Evolutionary conservation across 305 asterid genomes (phyloP), one percentile per base, ranked within the genome.

Genomic region (Fraxinus albicans): DNA sequence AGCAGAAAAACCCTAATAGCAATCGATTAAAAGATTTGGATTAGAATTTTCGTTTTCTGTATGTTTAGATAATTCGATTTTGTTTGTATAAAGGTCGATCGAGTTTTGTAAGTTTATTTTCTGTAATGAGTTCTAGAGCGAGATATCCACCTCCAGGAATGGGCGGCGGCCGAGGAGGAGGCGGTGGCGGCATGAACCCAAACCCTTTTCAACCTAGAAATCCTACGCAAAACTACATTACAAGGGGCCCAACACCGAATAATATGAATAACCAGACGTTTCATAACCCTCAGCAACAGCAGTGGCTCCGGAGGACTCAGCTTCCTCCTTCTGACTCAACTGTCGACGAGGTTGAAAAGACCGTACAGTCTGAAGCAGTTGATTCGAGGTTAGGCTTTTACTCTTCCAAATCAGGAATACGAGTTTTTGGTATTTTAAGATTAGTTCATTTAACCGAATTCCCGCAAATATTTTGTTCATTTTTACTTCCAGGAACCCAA

Each of bases 141-240:
- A 91, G 98, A 77, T 94, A 92, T 87, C 99, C 97, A 65, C 95
- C 97, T 73, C 99, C 98, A 35, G 99, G 98, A 12, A 91, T 93
- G 87, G 93, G 96, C 60, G 97, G 91, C 8, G 95, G 95, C 65
- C 85, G 90, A 10, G 94, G 94, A 1, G 88, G 96, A 35, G 88
- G 90, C 58, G 89, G 91, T 73, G 92, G 91, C 36, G 90, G 91
- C 58, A 83, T 90, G 91, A 86, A 90, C 86, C 90, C 92, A 6
- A 86, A 90, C 81, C 89, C 85, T 84, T 94, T 86, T 78, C 95
- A 92, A 70, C 88, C 84, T 0, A 87, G 96, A 85, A 90, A 92
- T 84, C 85, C 89, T 79, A 83, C 80, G 73, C 95, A 89, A 29
- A 98, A 95, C 86, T 92, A 92, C 81, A 86, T 82, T 15, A 95